A percentile compares a stretch with the other conserved stretches of the same genome.
phyloP scores from a whole-genome alignment of 2,329 filamentous ascomycete genomes.

The Clarireedia paspali region DNA sequence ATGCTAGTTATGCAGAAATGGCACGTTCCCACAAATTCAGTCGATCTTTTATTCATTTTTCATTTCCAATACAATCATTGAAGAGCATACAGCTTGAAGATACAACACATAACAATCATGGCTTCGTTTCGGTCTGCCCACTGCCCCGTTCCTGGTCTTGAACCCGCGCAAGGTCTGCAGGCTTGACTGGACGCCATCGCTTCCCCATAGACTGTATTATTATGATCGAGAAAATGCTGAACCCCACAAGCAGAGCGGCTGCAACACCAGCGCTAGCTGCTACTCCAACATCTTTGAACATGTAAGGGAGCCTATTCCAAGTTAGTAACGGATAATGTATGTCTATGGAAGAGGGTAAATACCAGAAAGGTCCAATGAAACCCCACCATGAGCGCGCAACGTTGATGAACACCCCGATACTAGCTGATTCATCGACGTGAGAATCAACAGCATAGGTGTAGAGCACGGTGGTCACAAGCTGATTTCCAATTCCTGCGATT shows the following conservation, averaged over 20 bases:
- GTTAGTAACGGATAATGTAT: not conserved
- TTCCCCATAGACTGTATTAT: slow-evolving; percentile 26
- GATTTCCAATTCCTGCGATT: slow-evolving; percentile 46
- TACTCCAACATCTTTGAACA: slow-evolving; percentile 32
- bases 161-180: not conserved
- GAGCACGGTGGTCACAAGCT: slow-evolving; percentile 41
- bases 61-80: not conserved
- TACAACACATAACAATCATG: not conserved
- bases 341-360: not conserved
- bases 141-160: not conserved
- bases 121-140: not conserved
- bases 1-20: too few relatives aligned
- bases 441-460: slow-evolving; percentile 45
- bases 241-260: slow-evolving; percentile 31
- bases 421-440: slow-evolving; percentile 42
- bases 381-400: slow-evolving; percentile 47
- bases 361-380: slow-evolving; percentile 28
- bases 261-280: slow-evolving; percentile 31
- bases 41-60: not conserved
- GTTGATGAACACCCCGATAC: slow-evolving; percentile 51
- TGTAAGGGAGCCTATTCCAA: slow-evolving; percentile 30
- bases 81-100: not conserved
- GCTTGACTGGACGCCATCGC: not conserved
- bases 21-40: not conserved
- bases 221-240: slow-evolving; percentile 28